Conservation (phyloP, 2,329 filamentous ascomycete species). For the Canariomyces notabilis region DNA sequence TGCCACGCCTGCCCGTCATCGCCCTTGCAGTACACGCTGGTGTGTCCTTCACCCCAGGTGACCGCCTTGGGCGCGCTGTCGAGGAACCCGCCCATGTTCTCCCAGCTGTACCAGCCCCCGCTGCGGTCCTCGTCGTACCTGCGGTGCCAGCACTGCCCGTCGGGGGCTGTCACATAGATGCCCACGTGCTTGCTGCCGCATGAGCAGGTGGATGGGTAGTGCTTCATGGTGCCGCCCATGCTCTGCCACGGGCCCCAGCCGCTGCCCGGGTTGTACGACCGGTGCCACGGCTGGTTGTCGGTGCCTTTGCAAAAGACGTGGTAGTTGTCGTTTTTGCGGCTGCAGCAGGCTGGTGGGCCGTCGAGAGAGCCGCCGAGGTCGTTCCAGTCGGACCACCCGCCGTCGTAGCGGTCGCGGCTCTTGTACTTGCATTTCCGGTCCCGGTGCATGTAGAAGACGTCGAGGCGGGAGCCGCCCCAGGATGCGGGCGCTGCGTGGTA, state of each 20-base stretch:
- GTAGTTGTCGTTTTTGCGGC: slow-evolving; percentile 15
- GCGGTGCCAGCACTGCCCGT: slow-evolving; percentile 27
- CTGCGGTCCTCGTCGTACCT: slow-evolving; percentile 21
- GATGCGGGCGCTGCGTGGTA: slow-evolving; percentile 23
- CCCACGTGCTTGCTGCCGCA: slow-evolving; percentile 27
- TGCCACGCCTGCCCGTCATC: slow-evolving; percentile 23
- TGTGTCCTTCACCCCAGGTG: slow-evolving; percentile 22
- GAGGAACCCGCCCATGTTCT: slow-evolving; percentile 25
- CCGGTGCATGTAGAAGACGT: slow-evolving; percentile 24
- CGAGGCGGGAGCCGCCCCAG: slow-evolving; percentile 24
- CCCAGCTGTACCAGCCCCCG: slow-evolving; percentile 28
- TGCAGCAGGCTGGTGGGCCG: slow-evolving; percentile 17
- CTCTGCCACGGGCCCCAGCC: slow-evolving; percentile 25
- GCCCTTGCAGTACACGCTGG: slow-evolving; percentile 26
- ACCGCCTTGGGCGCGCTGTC: slow-evolving; percentile 25
- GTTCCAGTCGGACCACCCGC: slow-evolving; percentile 21
- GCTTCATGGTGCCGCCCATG: slow-evolving; percentile 28
- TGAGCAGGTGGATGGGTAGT: slow-evolving; percentile 26
- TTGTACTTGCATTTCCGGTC: slow-evolving; percentile 25
- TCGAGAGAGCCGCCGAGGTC: slow-evolving; percentile 20
- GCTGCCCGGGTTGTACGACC: slow-evolving; percentile 9
- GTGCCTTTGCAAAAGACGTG: slow-evolving; percentile 22
- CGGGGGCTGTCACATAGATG: slow-evolving; percentile 28
- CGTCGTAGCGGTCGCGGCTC: slow-evolving; percentile 15
- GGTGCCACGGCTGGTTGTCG: slow-evolving; percentile 19